Conservation (phyloP, 2,329 filamentous ascomycete species). For the Exophiala alcalophila region DNA sequence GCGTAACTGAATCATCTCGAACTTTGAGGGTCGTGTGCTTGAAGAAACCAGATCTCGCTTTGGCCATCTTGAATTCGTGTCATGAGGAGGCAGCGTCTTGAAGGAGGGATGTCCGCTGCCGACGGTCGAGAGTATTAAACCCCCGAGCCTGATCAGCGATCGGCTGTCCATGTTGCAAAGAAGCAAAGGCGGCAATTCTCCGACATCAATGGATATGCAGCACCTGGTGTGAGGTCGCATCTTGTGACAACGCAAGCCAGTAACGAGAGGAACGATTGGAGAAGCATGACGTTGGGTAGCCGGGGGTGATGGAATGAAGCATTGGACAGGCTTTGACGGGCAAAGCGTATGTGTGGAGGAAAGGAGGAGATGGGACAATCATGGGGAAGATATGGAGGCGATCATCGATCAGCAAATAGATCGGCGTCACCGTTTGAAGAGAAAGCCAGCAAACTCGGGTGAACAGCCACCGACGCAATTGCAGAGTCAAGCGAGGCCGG, state of each 20-base stretch:
- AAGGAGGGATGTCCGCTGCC: too few relatives aligned
- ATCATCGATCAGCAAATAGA: too few relatives aligned
- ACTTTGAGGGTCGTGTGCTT: constrained; percentile 10
- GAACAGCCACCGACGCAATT: constrained; percentile 7
- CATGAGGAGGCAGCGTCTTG: too few relatives aligned
- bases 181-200: too few relatives aligned
- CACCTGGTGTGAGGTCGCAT: constrained; percentile 10
- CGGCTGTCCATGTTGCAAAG: too few relatives aligned
- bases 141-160: too few relatives aligned
- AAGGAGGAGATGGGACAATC: constrained; percentile 7
- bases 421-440: too few relatives aligned
- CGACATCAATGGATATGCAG: too few relatives aligned
- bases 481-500: neutral
- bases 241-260: neutral
- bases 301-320: neutral
- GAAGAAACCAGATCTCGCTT: constrained; percentile 6
- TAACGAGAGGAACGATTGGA: constrained; percentile 2
- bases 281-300: constrained; percentile 4
- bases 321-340: neutral
- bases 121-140: too few relatives aligned
- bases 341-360: constrained; percentile 7
- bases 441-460: neutral
- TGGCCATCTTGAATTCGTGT: too few relatives aligned
- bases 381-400: constrained; percentile 2
- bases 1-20: constrained; percentile 29